Evolutionary conservation across 2,329 filamentous ascomycete species (phyloP).

Genomic region (Dactylellina leptospora): DNA sequence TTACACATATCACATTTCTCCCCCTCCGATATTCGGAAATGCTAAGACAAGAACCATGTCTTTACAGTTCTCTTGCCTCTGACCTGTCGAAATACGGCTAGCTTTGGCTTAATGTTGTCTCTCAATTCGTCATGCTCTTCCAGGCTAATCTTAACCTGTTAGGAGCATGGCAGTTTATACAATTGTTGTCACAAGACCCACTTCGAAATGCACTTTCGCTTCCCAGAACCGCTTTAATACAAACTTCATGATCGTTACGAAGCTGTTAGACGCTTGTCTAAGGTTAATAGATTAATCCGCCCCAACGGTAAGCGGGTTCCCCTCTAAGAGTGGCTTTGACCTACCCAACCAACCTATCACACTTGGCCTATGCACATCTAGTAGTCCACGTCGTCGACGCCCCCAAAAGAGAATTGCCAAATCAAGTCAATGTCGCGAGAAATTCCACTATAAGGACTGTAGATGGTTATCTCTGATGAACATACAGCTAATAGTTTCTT

Average conservation of each 20-base stretch:
- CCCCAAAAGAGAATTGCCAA: conserved; percentile 17
- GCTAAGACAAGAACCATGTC: conserved; percentile 18
- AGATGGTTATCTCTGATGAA: not conserved
- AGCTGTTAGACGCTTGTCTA: no score
- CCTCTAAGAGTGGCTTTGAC: conserved; percentile 1
- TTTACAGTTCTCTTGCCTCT: conserved; percentile 12
- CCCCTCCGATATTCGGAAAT: conserved; percentile 35
- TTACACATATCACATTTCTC: conserved; percentile 4
- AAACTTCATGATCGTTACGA: no score
- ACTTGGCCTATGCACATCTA: conserved; percentile 15
- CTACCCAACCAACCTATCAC: conserved; percentile 25
- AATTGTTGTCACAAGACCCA: not conserved
- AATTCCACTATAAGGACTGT: not conserved
- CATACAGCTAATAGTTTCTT: conserved; percentile 14
- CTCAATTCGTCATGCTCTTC: no score
- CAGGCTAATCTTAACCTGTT: no score
- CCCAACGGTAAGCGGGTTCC: no score
- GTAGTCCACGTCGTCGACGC: not conserved
- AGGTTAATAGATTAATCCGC: no score
- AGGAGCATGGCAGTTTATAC: no score
- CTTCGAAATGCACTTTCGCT: conserved; percentile 15
- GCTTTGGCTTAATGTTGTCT: no score
- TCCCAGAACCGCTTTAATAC: not conserved
- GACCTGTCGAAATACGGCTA: no score
- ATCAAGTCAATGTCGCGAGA: conserved; percentile 37